Base-by-base conservation (phyloP, 768 basidiomycete species). In the Tylopilus vinaceipallidus region DNA sequence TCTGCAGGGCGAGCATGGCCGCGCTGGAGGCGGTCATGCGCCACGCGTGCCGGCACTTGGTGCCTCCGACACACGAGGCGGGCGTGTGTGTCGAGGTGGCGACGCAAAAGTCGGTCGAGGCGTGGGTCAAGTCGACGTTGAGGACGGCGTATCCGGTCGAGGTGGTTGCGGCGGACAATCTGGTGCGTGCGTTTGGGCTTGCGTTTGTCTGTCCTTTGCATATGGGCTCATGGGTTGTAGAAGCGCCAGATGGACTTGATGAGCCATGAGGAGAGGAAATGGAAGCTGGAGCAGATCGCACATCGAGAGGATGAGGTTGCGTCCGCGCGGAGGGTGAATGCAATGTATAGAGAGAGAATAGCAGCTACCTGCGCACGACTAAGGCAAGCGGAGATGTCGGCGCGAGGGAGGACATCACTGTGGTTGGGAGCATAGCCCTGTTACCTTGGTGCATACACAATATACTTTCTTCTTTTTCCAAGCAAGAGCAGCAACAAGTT, bases 71-170 rank as follows among this genome's bases (percentile, higher is more conserved):
- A 13, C 27, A 24, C 0, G 33, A 12, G 36, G 17, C 9, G 5
- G 44, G 32, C 8, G 17, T 22, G 3, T 24, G 9, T 16, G 27
- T 38, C 3, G 55, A 55, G 6, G 14, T 37, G 1, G 16, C 39
- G 19, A 27, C 45, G 35, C 30, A 45, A 20, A 34, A 19, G 24
- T 55, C 55, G 2, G 44, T 56, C 27, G 20, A 46, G 3, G 43
- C 44, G 12, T 56, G 53, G 53, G n/a, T 56, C 35, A 6, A 3
- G 5, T 42, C 53, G 11, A 42, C 53, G 19, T 56, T 55, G 33
- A 22, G 43, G 32, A 13, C 13, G 16, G n/a, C n/a, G n/a, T n/a
- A n/a, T n/a, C n/a, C n/a, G n/a, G n/a, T n/a, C n/a, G n/a, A n/a
- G n/a, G n/a, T n/a, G n/a, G n/a, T n/a, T n/a, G n/a, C n/a, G n/a